These are phyloP conservation scores for Mesembryanthemum crystallinum DNA, from an alignment of 148 eudicot genomes.

Conservation along the genomic window DNA sequence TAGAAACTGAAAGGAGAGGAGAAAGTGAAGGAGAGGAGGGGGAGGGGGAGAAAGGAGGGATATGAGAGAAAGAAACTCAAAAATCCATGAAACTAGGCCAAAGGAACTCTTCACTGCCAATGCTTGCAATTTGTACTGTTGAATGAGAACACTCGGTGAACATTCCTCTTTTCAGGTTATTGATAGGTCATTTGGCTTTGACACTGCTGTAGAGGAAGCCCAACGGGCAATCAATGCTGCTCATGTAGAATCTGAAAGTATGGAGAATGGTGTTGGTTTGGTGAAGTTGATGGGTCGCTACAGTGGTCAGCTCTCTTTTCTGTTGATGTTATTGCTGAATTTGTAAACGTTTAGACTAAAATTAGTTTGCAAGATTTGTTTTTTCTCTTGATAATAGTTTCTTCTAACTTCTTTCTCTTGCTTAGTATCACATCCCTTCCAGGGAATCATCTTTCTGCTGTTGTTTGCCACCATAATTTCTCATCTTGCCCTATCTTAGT, in stretches of 20 bases:
- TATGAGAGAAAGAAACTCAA: no score
- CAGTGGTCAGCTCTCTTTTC: constrained; percentile 55
- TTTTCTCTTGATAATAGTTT: not conserved
- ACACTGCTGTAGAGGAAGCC: constrained; percentile 98
- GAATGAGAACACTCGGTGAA: constrained; percentile 8
- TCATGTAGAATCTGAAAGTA: constrained; percentile 96
- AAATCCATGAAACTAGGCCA: no score
- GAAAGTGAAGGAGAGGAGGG: no score
- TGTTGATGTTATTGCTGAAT: not conserved
- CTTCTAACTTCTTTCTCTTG: not conserved
- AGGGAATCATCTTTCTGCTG: not conserved
- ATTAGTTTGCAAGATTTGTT: not conserved
- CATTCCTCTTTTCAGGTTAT: constrained; percentile 56
- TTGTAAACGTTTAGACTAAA: not conserved
- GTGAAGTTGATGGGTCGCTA: constrained; percentile 98
- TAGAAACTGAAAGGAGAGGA: no score
- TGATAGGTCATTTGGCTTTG: constrained; percentile 97
- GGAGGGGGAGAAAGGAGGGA: no score
- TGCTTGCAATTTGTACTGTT: not conserved
- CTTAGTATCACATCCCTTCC: not conserved
- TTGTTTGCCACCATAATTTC: not conserved
- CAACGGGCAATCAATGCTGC: constrained; percentile 98
- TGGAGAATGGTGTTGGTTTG: constrained; percentile 86
- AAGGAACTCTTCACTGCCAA: not conserved
- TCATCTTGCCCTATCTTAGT: not conserved